phyloP scores from a whole-genome alignment of 305 asterid species.

The Euphrasia arctica region DNA sequence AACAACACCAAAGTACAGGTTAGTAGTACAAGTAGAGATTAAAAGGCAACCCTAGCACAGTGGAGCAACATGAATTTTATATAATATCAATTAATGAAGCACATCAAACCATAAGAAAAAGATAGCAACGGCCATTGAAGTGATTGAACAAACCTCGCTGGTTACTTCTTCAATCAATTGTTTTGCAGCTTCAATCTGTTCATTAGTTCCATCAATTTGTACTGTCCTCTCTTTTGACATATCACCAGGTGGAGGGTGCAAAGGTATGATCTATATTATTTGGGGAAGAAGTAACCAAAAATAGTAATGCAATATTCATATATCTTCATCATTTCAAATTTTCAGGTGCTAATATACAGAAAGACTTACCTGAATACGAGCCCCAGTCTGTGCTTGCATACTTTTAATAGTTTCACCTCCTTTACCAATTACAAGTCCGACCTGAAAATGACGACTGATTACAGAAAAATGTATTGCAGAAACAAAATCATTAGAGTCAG shows the following conservation, averaged over 20 bases:
- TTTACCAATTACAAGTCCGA: slow-evolving; percentile 97
- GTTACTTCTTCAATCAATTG: slow-evolving; percentile 78
- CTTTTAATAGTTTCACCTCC: slow-evolving; percentile 97
- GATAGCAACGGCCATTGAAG: slow-evolving; percentile 18
- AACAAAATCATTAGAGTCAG: slow-evolving; percentile 11
- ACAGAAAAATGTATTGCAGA: background rate
- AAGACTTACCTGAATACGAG: slow-evolving; percentile 79
- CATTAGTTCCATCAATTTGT: slow-evolving; percentile 87
- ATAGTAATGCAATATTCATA: background rate
- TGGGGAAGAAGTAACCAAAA: background rate
- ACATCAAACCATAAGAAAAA: slow-evolving; percentile 9
- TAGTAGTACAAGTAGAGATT: slow-evolving; percentile 1
- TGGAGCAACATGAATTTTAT: background rate
- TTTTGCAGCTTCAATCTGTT: slow-evolving; percentile 92
- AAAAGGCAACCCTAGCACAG: slow-evolving; percentile 14
- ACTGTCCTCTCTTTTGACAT: slow-evolving; percentile 81
- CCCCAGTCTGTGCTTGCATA: slow-evolving; percentile 90
- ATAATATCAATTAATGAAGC: background rate
- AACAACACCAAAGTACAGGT: background rate
- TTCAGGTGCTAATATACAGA: slow-evolving; percentile 8
- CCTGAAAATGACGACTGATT: slow-evolving; percentile 38
- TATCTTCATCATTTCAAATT: slow-evolving; percentile 6
- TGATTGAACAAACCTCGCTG: slow-evolving; percentile 74
- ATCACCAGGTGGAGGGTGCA: slow-evolving; percentile 98
- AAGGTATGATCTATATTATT: slow-evolving; percentile 76